These are phyloP conservation scores for Diaporthe longicolla DNA, from an alignment of 2,329 filamentous ascomycete genomes.

Conservation along the genomic window DNA sequence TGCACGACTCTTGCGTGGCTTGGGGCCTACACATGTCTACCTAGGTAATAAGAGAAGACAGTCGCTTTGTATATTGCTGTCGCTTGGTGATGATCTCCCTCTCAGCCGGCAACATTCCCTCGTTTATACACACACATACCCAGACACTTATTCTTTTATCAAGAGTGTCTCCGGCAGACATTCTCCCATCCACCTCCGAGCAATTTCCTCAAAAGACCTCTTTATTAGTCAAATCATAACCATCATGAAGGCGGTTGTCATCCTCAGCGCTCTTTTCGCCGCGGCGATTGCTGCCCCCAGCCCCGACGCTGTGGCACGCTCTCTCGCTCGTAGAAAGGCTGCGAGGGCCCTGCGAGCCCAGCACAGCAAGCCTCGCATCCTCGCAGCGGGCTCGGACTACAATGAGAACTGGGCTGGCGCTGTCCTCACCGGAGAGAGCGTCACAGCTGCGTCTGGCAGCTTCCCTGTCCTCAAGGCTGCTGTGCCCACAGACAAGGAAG, in stretches of 20 bases:
- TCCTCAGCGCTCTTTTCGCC: slow-evolving; percentile 30
- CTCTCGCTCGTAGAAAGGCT: slow-evolving; percentile 30
- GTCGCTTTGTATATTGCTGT: background rate
- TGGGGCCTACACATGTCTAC: background rate
- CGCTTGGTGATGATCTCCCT: background rate
- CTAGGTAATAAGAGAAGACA: background rate
- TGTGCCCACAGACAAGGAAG: slow-evolving; percentile 53
- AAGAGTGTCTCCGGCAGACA: background rate
- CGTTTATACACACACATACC: background rate
- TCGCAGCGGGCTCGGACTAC: slow-evolving; percentile 3
- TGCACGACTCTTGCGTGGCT: background rate
- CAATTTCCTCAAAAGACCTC: background rate
- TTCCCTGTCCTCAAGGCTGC: slow-evolving; percentile 63
- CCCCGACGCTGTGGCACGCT: slow-evolving; percentile 69
- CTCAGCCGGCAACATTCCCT: background rate
- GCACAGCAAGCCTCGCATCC: background rate
- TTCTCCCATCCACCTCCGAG: background rate
- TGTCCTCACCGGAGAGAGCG: slow-evolving; percentile 63
- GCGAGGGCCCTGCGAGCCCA: slow-evolving; percentile 4
- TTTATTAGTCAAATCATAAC: background rate
- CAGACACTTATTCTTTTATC: slow-evolving; percentile 2
- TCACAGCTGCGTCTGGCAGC: slow-evolving; percentile 56
- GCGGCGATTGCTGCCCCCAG: slow-evolving; percentile 59
- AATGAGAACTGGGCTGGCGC: slow-evolving; percentile 69
- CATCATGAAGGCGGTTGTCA: slow-evolving; percentile 28